Evolutionary conservation across 2,329 filamentous ascomycete species (phyloP), one percentile per base, ranked within the genome.

Genomic region (Macrophomina phaseolina): DNA sequence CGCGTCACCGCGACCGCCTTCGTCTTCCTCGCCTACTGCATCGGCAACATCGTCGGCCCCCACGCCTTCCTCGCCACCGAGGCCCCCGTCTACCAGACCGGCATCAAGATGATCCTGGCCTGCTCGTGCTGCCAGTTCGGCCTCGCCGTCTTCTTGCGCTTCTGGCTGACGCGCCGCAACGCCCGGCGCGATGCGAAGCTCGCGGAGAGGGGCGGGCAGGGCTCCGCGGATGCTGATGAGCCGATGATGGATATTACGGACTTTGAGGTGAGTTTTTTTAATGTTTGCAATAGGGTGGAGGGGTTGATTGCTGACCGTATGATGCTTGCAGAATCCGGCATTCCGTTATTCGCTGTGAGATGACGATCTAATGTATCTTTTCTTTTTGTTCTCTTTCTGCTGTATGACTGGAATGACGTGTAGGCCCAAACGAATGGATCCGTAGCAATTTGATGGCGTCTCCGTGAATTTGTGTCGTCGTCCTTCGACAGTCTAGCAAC

Each of bases 71-170:
- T 84, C 2, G 77, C 76, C 0, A 62, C 71, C 0, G 83, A 85
- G 69, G 76, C 82, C 0, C 84, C 84, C 0, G 71, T 79, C 0
- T 87, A 87, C 36, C 74, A 77, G 36, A 86, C 85, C 0, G 86
- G 85, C 0, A 85, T 82, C 62, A 85, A 82, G 66, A 74, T 85
- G 7, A 82, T 84, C 16, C 72, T 87, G 3, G 80, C 78, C 23
- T 85, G 83, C 69, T 75, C 81, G 6, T 79, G 76, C 18, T 75
- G 74, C 8, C 81, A 83, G 68, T 72, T 83, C n/a, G 73, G 73
- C 16, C 68, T 81, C 16, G 77, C 78, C n/a, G 58, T 79, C 52
- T 63, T 60, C 16, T 55, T 82, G 69, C 71, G 81, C 30, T 67
- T 76, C 28, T 68, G 81, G 46, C 68, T 83, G 61, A 72, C 76